Percentiles rank a stretch among this genome's conserved stretches.
phyloP scores from a whole-genome alignment of 225 moss, liverwort and hornwort genomes.

The Physcomitrellopsis africana region DNA sequence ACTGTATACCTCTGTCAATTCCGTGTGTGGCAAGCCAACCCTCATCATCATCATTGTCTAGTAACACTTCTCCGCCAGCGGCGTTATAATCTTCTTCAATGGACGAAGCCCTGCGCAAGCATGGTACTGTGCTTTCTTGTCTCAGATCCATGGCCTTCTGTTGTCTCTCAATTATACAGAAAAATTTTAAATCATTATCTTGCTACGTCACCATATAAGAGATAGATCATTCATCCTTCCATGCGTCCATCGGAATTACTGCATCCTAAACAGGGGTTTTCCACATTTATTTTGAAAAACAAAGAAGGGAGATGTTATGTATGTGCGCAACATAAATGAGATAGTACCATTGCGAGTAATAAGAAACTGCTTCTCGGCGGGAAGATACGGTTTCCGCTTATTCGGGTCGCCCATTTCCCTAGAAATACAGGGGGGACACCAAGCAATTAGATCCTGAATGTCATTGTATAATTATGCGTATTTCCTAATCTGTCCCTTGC shows the following conservation, averaged over 20 bases:
- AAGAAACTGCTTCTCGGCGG: slow-evolving; percentile 95
- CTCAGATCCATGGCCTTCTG: slow-evolving; percentile 52
- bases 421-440: slow-evolving; percentile 27
- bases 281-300: slow-evolving; percentile 9
- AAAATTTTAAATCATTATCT: slow-evolving; percentile 2
- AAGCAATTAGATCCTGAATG: slow-evolving; percentile 6
- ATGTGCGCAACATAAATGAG: slow-evolving; percentile 11
- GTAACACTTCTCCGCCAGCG: slow-evolving; percentile 83
- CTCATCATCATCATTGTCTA: slow-evolving; percentile 85
- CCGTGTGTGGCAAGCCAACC: slow-evolving; percentile 99
- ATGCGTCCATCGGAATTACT: not conserved
- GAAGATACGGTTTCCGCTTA: slow-evolving; percentile 89
- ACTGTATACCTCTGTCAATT: slow-evolving; percentile 73
- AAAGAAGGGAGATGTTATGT: not conserved
- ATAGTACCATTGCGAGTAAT: slow-evolving; percentile 95
- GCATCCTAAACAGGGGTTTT: slow-evolving; percentile 14
- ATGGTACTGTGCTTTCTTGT: slow-evolving; percentile 90
- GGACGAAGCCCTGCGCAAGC: slow-evolving; percentile 92
- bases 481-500: slow-evolving; percentile 11
- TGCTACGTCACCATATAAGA: slow-evolving; percentile 5
- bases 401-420: slow-evolving; percentile 99
- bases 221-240: slow-evolving; percentile 13
- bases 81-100: slow-evolving; percentile 98
- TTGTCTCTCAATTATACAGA: slow-evolving; percentile 6
- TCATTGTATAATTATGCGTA: slow-evolving; percentile 14